phyloP scores from a whole-genome alignment of 192 early-diverging fungal species.

The Podila epicladia region DNA sequence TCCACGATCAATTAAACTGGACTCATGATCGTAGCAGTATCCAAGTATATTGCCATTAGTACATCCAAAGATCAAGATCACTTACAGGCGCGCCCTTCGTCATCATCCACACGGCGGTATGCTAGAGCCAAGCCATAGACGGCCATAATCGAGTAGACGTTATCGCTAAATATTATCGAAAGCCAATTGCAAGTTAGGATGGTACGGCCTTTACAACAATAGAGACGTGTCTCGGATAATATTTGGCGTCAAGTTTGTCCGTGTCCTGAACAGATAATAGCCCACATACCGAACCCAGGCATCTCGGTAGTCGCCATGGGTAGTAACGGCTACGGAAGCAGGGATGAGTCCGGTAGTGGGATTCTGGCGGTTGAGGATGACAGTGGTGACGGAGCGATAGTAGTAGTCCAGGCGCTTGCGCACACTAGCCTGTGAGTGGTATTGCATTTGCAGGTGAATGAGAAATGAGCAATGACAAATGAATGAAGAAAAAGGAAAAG shows the following conservation, averaged over 20 bases:
- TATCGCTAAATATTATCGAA: slow-evolving; percentile 67
- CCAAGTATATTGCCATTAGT: too few species aligned
- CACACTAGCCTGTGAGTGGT: slow-evolving; percentile 41
- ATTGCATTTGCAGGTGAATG: neutral
- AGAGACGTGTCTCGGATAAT: too few species aligned
- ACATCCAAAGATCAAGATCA: neutral
- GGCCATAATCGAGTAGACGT: slow-evolving; percentile 88
- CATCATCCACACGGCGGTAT: slow-evolving; percentile 87
- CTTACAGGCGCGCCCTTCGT: slow-evolving; percentile 82
- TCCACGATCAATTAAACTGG: too few species aligned
- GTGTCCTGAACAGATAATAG: neutral
- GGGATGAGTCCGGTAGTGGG: slow-evolving; percentile 87
- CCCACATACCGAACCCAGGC: slow-evolving; percentile 82
- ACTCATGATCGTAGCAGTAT: too few species aligned
- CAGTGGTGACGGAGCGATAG: slow-evolving; percentile 75
- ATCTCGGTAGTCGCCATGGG: slow-evolving; percentile 89
- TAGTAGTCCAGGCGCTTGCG: slow-evolving; percentile 75
- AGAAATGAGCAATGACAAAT: neutral
- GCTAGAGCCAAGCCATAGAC: slow-evolving; percentile 87
- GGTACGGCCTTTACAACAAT: neutral
- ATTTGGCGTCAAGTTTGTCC: neutral
- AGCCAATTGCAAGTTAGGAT: neutral
- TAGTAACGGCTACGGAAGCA: slow-evolving; percentile 86
- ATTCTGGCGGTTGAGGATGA: slow-evolving; percentile 84
- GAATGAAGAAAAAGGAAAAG: neutral